phyloP scores from a whole-genome alignment of 352 stramenopile species.

The Phytopythium kandeliae region DNA sequence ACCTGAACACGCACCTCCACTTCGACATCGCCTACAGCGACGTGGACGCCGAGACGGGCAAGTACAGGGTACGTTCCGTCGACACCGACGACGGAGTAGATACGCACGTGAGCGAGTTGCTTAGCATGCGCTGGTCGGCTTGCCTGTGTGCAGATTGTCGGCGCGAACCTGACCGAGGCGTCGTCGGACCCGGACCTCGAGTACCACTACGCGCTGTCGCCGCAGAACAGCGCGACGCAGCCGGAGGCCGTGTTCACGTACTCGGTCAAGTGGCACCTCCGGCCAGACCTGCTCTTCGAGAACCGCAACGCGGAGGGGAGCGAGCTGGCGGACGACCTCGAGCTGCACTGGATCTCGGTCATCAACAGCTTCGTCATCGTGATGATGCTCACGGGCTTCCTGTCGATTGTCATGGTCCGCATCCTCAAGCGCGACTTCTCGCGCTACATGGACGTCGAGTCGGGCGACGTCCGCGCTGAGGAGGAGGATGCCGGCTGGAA shows the following conservation, averaged over 20 bases:
- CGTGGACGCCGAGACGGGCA: conserved; percentile 77
- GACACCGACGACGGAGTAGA: background rate
- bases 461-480: conserved; percentile 72
- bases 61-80: conserved; percentile 45
- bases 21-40: conserved; percentile 95
- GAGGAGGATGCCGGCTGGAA: conserved; percentile 97
- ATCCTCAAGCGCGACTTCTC: conserved; percentile 98
- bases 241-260: conserved; percentile 91
- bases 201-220: conserved; percentile 51
- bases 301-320: conserved; percentile 86
- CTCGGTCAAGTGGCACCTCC: conserved; percentile 93
- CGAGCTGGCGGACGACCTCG: conserved; percentile 45
- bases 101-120: no score
- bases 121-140: background rate
- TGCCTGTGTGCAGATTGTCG: conserved; percentile 43
- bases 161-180: conserved; percentile 62
- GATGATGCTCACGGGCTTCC: conserved; percentile 94
- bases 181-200: conserved; percentile 49
- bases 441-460: conserved; percentile 95
- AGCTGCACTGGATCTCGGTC: conserved; percentile 98
- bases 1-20: conserved; percentile 95
- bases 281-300: conserved; percentile 83
- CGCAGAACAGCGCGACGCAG: conserved; percentile 28
- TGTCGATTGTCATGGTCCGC: conserved; percentile 96
- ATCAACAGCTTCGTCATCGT: conserved; percentile 99